Base-by-base conservation (phyloP, 768 basidiomycete genomes). In the Chlorophyllum brunneum region DNA sequence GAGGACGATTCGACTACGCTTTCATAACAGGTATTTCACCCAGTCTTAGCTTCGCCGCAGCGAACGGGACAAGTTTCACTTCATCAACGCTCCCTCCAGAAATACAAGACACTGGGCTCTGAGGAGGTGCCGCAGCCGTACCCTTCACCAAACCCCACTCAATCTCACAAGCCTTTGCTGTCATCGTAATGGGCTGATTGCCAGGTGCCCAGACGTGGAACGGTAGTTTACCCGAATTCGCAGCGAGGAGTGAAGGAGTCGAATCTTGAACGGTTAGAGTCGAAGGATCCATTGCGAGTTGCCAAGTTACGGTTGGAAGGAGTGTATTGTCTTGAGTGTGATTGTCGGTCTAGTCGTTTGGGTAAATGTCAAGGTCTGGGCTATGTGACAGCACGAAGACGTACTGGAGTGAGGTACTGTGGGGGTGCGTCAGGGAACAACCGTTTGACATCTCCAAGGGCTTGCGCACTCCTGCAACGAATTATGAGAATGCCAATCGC, bases 1-100 rank as follows among this genome's bases (percentile, higher is more conserved):
- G 15, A 33, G 31, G 15, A 33, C 7, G 7, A 7, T 33, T 33
- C 7, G 20, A 4, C 20, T 26, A 43, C 29, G 54, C 39, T 23
- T 58, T 62, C 67, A 72, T 69, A 4, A 68, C 66, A 4, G 72
- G 73, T 24, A 75, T 66, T 44, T 75, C 73, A 20, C 73, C 71
- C 23, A 75, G 58, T 3, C 72, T 58, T 56, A 73, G 47, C 55
- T 70, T 72, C 4, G 70, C 70, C 18, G 66, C 69, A 27, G 63
- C 72, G 54, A 73, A 75, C 6, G 73, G 72, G 18, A 71, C 70
- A 8, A 73, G 58, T 27, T 67, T 73, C 36, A 67, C 71, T 63
- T 59, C 50, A 69, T 66, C 4, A 59, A 48, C 7, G 63, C 54
- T 24, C 67, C 69, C 13, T 60, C 48, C 40, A 0, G 22, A 5